Base-by-base conservation (phyloP, 257 asterid genomes). In the Anisodus acutangulus region DNA sequence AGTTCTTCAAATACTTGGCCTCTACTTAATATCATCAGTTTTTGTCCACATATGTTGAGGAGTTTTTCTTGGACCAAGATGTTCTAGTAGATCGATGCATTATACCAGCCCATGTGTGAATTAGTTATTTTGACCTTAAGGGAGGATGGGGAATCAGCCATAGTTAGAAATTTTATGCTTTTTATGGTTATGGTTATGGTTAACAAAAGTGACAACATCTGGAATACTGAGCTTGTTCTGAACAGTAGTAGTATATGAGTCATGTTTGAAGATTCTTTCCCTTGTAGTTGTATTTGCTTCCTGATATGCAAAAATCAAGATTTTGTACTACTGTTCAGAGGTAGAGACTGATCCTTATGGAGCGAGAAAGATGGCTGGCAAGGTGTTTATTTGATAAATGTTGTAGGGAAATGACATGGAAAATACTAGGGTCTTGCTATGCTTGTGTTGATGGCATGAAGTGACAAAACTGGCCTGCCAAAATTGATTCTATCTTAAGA, bases 21-120 rank as follows among this genome's bases (percentile, higher is more conserved):
- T 53, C 81, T 76, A 49, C 2, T 70, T 53, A 49, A 74, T 43
- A 49, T 49, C 62, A 74, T 47, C 62, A 22, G 43, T 22, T 12
- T 22, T 74, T 51, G 35, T 47, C 10, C 60, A 47, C 43, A 41
- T 47, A 13, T 13, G 4, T 76, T 76, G 57, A 41, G 35, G 79
- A 76, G 81, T 13, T 76, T 31, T 53, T 78, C 66, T 53, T 78
- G 49, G 31, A 78, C 66, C 16, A 78, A 78, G 19, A 53, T 11
- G 51, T 78, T 78, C 82, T 53, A 16, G 26, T 53, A 53, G 64
- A 78, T 31, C 2, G 26, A 53, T 53, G 64, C 19, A 26, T 8
- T 31, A 26, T 51, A 78, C 3, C 26, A 13, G 64, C 26, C 3
- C 47, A 51, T 53, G 81, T 51, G 64, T 53, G 81, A 15, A 31